These are phyloP conservation scores for Ganoderma multipileum DNA, from an alignment of 1,284 basidiomycete genomes.

Conservation along the genomic window DNA sequence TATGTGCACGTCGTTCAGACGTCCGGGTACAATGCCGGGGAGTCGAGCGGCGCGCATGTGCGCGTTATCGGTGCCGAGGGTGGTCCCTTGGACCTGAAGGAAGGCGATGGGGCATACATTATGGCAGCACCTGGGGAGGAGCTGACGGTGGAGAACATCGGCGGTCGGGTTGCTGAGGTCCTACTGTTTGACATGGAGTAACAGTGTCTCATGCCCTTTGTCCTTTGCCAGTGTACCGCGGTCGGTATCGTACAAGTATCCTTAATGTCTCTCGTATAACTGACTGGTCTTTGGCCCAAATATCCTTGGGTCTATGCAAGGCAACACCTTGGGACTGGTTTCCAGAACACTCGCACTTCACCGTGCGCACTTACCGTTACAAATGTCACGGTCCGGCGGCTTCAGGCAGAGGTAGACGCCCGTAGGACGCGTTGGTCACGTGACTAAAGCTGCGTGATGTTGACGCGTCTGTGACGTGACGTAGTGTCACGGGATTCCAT, in stretches of 20 bases:
- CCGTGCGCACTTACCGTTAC: too few relatives aligned
- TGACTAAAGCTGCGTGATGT: slow-evolving; percentile 26
- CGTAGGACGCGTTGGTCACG: slow-evolving; percentile 8
- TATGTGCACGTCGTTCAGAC: slow-evolving; percentile 80
- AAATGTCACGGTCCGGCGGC: too few relatives aligned
- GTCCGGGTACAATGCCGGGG: slow-evolving; percentile 72
- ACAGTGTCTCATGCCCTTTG: neutral
- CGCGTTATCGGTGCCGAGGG: slow-evolving; percentile 48
- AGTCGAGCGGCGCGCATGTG: slow-evolving; percentile 57
- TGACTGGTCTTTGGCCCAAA: neutral
- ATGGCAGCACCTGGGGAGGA: slow-evolving; percentile 50
- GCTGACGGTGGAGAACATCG: slow-evolving; percentile 64
- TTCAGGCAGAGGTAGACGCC: too few relatives aligned
- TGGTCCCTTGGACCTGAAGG: slow-evolving; percentile 51
- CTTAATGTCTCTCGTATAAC: neutral
- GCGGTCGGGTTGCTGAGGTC: slow-evolving; percentile 67
- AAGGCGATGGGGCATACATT: slow-evolving; percentile 81
- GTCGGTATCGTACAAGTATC: neutral
- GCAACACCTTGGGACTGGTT: too few relatives aligned
- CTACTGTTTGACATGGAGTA: slow-evolving; percentile 78
- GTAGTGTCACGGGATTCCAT: neutral
- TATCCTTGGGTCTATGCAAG: too few relatives aligned
- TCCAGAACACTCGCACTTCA: too few relatives aligned
- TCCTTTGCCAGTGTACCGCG: neutral
- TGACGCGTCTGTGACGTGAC: slow-evolving; percentile 21